Base-by-base conservation (phyloP, 2,329 filamentous ascomycete species). In the Seiridium unicorne region DNA sequence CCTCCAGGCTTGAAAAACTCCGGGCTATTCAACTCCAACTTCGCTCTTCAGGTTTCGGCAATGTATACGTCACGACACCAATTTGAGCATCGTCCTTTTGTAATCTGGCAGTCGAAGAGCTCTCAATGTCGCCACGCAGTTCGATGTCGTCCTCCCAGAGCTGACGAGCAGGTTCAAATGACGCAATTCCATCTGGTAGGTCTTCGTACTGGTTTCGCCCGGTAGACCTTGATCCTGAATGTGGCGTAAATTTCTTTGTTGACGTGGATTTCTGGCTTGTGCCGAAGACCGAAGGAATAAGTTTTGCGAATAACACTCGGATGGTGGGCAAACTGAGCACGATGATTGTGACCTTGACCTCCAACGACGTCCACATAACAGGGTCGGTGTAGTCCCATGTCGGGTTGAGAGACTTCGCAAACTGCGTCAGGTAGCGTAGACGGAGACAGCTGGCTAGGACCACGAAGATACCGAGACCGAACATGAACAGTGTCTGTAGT, bases 401-500 rank as follows among this genome's bases (percentile, higher is more conserved):
- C 5, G 55, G 59, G 38, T 64, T 64, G 26, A 44, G 35, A 11
- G 59, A 61, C 46, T 51, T 54, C 36, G 56, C 44, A 55, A 61
- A 64, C 34, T 48, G 18, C 34, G 62, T 11, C 9, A 63, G 49
- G 44, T 58, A 63, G 4, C 32, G 48, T 49, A 63, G 57, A 26
- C 63, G 59, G 51, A 63, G 36, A 57, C 57, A 58, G 36, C 57
- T 61, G 9, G 61, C 56, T n/a, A 58, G 38, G 26, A 55, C 46
- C 11, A 61, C 60, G 51, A 63, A 60, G 46, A 53, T 51, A 10
- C 63, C 63, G 0, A 65, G 55, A 46, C 61, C 59, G 55, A 63
- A 62, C 60, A 65, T 65, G 56, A 63, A 44, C 36, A 62, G 10
- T 8, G 62, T 62, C 38, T 53, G n/a, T 9, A 61, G 51, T 44